Conservation (phyloP, 2,329 filamentous ascomycete genomes). For the Neofusicoccum cordaticola region DNA sequence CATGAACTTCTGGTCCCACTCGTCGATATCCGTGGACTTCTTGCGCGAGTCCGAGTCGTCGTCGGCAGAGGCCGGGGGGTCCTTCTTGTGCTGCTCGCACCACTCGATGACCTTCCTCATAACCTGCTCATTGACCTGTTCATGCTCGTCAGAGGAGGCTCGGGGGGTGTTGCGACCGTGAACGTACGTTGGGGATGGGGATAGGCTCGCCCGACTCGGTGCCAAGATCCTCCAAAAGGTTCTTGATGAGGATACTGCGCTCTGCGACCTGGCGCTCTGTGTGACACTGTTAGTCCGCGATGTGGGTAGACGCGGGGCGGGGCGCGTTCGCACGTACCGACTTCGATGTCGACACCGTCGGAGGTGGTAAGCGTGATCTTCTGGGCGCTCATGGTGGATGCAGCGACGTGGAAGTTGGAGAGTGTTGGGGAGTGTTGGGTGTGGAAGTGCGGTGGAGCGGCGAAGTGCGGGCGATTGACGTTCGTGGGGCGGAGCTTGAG, state of each 20-base stretch:
- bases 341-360: slow-evolving; percentile 45
- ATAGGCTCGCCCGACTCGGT: slow-evolving; percentile 65
- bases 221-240: slow-evolving; percentile 93
- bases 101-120: slow-evolving; percentile 96
- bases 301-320: background rate
- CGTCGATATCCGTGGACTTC: slow-evolving; percentile 98
- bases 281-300: background rate
- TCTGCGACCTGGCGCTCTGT: slow-evolving; percentile 77
- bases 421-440: background rate
- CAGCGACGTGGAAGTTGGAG: background rate
- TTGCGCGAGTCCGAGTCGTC: slow-evolving; percentile 93
- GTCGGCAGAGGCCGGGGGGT: slow-evolving; percentile 76
- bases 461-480: slow-evolving; percentile 5
- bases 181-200: slow-evolving; percentile 72
- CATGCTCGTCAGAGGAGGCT: slow-evolving; percentile 26
- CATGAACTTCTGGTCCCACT: slow-evolving; percentile 99
- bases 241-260: slow-evolving; percentile 94
- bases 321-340: slow-evolving; percentile 31
- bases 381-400: slow-evolving; percentile 28
- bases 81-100: slow-evolving; percentile 92
- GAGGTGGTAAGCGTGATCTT: slow-evolving; percentile 45
- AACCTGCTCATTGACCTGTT: slow-evolving; percentile 80
- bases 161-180: background rate
- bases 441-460: background rate
- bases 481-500: slow-evolving; percentile 11